Base-by-base conservation (phyloP, 306 rosid genomes). In the Dicorynia guianensis region DNA sequence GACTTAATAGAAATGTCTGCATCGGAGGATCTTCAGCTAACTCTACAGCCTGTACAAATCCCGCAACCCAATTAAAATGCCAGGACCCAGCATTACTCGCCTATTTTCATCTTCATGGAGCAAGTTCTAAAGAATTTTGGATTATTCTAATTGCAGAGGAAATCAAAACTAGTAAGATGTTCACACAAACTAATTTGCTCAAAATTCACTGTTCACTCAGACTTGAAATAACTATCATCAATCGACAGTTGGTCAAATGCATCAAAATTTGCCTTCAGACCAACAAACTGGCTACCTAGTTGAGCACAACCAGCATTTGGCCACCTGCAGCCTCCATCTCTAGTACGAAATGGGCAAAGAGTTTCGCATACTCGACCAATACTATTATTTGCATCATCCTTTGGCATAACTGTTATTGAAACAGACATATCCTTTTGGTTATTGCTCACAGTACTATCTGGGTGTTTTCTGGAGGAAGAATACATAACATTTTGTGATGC, bases 281-380 rank as follows among this genome's bases (percentile, higher is more conserved):
- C 97, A 19, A 92, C 85, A 82, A 92, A 90, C 65, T 95, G 99
- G 84, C 97, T 92, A 42, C 91, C 74, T 55, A 85, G 67, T 78
- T 89, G 97, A 63, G 97, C 99, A 86, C 99, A 95, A 36, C 75
- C 90, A 46, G 97, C 86, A 76, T 85, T 86, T 9, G 97, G 97
- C 99, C 99, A 95, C 71, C 83, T 80, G 84, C 99, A 95, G 66
- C 87, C 88, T 79, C 97, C 97, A 18, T 82, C 97, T 55, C 77
- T 81, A 46, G 91, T 57, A 60, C 85, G 87, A 72, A 92, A 79
- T 0, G 97, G 97, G 72, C 99, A 95, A 15, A 95, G 72, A 17
- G 85, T 76, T 80, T 92, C 93, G 59, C 99, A 95, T 30, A 85
- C 87, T 39, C 86, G 85, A 74, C 83, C 71, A 12, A 87, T 61